Base-by-base conservation (phyloP, 2,329 filamentous ascomycete genomes). In the Neofusicoccum ribis region DNA sequence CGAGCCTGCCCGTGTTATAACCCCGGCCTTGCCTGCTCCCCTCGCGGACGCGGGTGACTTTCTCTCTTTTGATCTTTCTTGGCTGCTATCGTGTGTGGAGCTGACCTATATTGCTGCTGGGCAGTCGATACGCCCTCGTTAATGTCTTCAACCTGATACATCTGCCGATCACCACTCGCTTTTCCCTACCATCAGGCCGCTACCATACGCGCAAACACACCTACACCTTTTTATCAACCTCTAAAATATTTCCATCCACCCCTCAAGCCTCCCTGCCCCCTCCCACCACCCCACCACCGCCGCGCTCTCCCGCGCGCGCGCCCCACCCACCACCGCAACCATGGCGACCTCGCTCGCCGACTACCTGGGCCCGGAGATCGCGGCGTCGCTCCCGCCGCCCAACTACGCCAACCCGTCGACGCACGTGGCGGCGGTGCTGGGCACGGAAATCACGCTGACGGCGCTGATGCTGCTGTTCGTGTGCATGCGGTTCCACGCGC, bases 391-490 rank as follows among this genome's bases (percentile, higher is more conserved):
- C 4, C 56, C 41, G 9, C 43, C 41, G 3, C 15, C 56, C 8
- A 60, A 47, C 41, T 23, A 47, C 31, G 15, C 15, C n/a, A 37
- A 60, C 15, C 56, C 56, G 8, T 3, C 34, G 4, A 60, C 56
- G 0, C 27, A 36, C 23, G 56, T 37, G 2, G 1, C 31, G 6
- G 31, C 56, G 1, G n/a, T 63, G 4, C 39, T 76, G 63, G 72
- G 68, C 1, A 49, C 72, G 11, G 62, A 68, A 3, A 70, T 72
- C 11, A 69, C 73, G 1, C 67, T 67, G 0, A 68, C 72, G 31
- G 31, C 60, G n/a, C 54, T 74, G 0, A 70, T 71, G 50, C n/a
- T 63, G 3, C 23, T 49, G 3, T 67, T 67, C 34, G 61, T 61
- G 3, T 6, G 27, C 9, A 58, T 52, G 37, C 46, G 67, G 23